Evolutionary conservation across 192 early-diverging fungal genomes (phyloP).

Genomic region (Endogone sp.): DNA sequence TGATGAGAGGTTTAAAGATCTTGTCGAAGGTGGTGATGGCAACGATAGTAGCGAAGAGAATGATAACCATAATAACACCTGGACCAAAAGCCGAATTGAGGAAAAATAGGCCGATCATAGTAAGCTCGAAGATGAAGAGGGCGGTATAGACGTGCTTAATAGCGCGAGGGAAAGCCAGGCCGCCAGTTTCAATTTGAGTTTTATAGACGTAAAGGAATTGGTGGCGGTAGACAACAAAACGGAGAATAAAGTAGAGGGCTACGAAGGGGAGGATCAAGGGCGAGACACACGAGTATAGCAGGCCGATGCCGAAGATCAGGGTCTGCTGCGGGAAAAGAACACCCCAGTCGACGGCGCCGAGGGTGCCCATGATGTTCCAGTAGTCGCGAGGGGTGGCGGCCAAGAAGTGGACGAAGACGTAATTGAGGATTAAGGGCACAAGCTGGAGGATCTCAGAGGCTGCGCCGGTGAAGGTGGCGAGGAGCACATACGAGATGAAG

Average conservation of each 20-base stretch:
- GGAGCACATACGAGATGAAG: constrained; percentile 82
- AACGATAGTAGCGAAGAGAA: constrained; percentile 21
- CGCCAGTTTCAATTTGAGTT: constrained; percentile 50
- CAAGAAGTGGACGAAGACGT: constrained; percentile 43
- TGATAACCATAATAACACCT: constrained; percentile 36
- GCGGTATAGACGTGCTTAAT: constrained; percentile 62
- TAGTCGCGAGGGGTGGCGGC: constrained; percentile 74
- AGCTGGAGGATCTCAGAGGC: constrained; percentile 67
- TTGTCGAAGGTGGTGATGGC: constrained; percentile 29
- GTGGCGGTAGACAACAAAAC: constrained; percentile 74
- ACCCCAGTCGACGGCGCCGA: constrained; percentile 52
- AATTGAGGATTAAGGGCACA: constrained; percentile 58
- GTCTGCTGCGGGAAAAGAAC: constrained; percentile 63
- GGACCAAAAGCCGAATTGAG: constrained; percentile 46
- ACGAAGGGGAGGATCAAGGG: constrained; percentile 79
- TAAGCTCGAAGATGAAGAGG: constrained; percentile 69
- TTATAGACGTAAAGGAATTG: constrained; percentile 79
- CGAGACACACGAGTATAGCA: constrained; percentile 77
- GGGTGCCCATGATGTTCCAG: constrained; percentile 40
- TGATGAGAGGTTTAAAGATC: constrained; percentile 37
- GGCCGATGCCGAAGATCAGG: constrained; percentile 64
- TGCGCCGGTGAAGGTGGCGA: constrained; percentile 64
- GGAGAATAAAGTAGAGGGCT: constrained; percentile 65
- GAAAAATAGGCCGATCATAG: constrained; percentile 69
- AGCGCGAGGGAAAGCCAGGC: constrained; percentile 57